A percentile compares a stretch with the other conserved stretches of the same genome.
These are phyloP conservation scores for Exserohilum turcica DNA, from an alignment of 2,329 filamentous ascomycete genomes.

Conservation along the genomic window DNA sequence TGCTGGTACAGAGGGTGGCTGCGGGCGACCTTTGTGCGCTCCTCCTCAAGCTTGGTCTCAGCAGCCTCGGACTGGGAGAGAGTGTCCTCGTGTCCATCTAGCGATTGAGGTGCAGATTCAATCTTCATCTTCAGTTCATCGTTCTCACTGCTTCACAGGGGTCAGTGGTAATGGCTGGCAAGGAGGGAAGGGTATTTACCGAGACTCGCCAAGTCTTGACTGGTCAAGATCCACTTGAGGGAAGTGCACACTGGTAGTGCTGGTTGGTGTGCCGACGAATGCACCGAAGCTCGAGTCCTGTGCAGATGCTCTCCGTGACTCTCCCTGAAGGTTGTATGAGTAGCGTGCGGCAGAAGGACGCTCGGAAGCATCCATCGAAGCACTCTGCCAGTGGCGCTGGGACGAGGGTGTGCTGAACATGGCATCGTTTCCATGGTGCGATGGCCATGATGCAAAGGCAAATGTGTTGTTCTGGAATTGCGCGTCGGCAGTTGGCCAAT, in stretches of 20 bases:
- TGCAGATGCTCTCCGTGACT: conserved; percentile 30
- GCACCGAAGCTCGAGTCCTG: conserved; percentile 32
- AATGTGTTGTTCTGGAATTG: conserved; percentile 36
- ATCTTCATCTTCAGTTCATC: conserved; percentile 34
- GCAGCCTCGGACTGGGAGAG: conserved; percentile 36
- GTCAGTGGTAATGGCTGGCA: background rate
- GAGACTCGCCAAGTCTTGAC: conserved; percentile 16
- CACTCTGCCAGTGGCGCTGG: conserved; percentile 31
- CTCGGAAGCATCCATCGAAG: conserved; percentile 26
- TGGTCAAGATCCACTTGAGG: conserved; percentile 33
- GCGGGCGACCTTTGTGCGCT: conserved; percentile 48
- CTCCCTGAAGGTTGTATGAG: conserved; percentile 31
- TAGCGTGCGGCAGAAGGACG: conserved; percentile 31
- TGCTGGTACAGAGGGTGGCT: conserved; percentile 73
- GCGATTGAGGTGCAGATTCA: conserved; percentile 30
- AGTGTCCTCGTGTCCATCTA: conserved; percentile 38
- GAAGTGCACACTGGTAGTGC: conserved; percentile 34
- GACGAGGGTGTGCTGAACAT: conserved; percentile 29
- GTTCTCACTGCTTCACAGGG: conserved; percentile 18
- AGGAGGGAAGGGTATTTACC: background rate
- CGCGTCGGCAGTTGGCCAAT: conserved; percentile 34
- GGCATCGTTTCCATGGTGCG: conserved; percentile 24
- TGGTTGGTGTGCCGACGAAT: conserved; percentile 41
- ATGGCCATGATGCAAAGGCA: conserved; percentile 33
- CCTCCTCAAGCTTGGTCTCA: conserved; percentile 44